Evolutionary conservation across 768 basidiomycete genomes (phyloP).

Genomic region (Fomitopsis serialis): DNA sequence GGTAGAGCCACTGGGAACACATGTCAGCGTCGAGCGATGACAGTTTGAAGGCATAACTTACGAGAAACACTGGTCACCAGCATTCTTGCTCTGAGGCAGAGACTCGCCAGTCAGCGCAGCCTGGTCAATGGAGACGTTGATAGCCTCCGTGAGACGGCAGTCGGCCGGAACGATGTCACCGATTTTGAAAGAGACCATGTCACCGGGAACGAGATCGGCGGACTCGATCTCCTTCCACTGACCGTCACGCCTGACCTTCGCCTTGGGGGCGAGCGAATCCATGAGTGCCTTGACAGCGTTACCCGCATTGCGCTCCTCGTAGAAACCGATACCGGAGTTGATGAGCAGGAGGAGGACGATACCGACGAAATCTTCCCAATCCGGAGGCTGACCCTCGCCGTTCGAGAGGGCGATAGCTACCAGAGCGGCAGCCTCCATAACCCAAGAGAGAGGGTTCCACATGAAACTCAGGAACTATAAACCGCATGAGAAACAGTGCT

Average conservation of each 20-base stretch:
- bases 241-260: slow-evolving; percentile 84
- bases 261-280: slow-evolving; percentile 98
- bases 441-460: slow-evolving; percentile 99
- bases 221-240: slow-evolving; percentile 90
- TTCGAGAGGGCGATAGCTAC: slow-evolving; percentile 96
- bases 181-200: slow-evolving; percentile 97
- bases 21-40: neutral
- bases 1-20: slow-evolving; percentile 77
- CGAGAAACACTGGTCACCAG: slow-evolving; percentile 99
- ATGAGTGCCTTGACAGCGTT: slow-evolving; percentile 99
- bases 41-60: slow-evolving; percentile 37
- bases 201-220: slow-evolving; percentile 84
- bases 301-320: slow-evolving; percentile 95
- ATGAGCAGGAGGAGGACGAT: slow-evolving; percentile 87
- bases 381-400: slow-evolving; percentile 78
- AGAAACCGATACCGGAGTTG: slow-evolving; percentile 97
- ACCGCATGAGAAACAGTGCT: neutral
- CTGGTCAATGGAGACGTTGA: slow-evolving; percentile 98
- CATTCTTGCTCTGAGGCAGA: slow-evolving; percentile 87
- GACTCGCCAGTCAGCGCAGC: slow-evolving; percentile 98
- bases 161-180: slow-evolving; percentile 98
- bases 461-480: slow-evolving; percentile 87
- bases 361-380: slow-evolving; percentile 98
- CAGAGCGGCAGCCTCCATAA: slow-evolving; percentile 95
- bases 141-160: slow-evolving; percentile 92